Conservation (phyloP, 1,284 basidiomycete genomes). For the Ceratobasidium sp. region DNA sequence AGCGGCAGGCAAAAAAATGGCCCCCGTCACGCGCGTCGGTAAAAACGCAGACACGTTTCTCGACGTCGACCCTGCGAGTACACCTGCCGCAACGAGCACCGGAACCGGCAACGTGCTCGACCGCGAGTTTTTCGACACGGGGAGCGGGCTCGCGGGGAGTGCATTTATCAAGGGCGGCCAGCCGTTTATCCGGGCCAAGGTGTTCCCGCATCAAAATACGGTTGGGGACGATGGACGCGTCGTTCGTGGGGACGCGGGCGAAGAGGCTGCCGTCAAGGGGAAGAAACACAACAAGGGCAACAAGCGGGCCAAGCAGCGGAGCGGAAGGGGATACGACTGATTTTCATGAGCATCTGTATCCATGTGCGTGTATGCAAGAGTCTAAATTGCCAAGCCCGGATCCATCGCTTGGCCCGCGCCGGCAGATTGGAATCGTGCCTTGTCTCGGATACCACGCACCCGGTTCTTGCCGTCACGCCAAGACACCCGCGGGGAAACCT, state of each 20-base stretch:
- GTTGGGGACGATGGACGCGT: slow-evolving; percentile 79
- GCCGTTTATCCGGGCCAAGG: slow-evolving; percentile 66
- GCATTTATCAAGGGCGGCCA: slow-evolving; percentile 75
- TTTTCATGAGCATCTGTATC: background rate
- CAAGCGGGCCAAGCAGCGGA: slow-evolving; percentile 86
- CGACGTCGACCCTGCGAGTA: slow-evolving; percentile 51
- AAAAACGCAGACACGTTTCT: slow-evolving; percentile 88
- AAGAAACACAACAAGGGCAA: slow-evolving; percentile 93
- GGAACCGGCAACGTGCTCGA: slow-evolving; percentile 64
- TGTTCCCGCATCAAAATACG: slow-evolving; percentile 84
- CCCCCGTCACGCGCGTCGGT: slow-evolving; percentile 83
- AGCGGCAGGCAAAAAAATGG: slow-evolving; percentile 79
- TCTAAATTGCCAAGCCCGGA: slow-evolving; percentile 6
- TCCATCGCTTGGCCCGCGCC: background rate
- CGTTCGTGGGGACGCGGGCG: slow-evolving; percentile 61
- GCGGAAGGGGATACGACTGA: slow-evolving; percentile 89
- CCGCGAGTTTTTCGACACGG: slow-evolving; percentile 81
- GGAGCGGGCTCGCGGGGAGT: slow-evolving; percentile 63
- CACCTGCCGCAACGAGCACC: slow-evolving; percentile 45
- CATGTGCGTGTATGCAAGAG: background rate
- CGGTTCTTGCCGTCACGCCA: background rate
- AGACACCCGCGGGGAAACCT: background rate
- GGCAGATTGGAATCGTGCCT: background rate
- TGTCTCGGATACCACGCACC: background rate
- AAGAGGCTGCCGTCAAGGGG: slow-evolving; percentile 55